A percentile compares a stretch with the other conserved stretches of the same genome.
Conservation (phyloP, 352 stramenopile species). For the Phytophthora cryptogea region DNA sequence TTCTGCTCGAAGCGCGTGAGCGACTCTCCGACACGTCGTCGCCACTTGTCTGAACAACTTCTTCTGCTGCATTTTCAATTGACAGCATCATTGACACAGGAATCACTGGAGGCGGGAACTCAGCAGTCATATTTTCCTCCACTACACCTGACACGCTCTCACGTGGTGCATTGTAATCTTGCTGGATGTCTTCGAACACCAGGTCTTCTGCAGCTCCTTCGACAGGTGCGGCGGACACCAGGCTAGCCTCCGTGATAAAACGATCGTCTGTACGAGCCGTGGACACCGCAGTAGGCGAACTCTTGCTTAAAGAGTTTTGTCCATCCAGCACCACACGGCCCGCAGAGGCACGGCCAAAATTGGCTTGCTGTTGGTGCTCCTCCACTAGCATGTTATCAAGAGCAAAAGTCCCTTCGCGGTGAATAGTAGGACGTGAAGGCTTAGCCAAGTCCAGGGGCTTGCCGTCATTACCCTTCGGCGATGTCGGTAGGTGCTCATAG, state of each 20-base stretch:
- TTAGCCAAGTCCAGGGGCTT: slow-evolving; percentile 9
- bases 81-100: slow-evolving; percentile 18
- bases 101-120: slow-evolving; percentile 14
- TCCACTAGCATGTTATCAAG: slow-evolving; percentile 24
- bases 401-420: slow-evolving; percentile 21
- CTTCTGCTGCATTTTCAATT: neutral
- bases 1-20: slow-evolving; percentile 22
- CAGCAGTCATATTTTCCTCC: slow-evolving; percentile 9
- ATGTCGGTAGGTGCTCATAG: slow-evolving; percentile 29
- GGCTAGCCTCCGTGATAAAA: slow-evolving; percentile 22
- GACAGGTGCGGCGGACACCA: slow-evolving; percentile 19
- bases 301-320: slow-evolving; percentile 14
- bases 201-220: slow-evolving; percentile 23
- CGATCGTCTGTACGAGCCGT: slow-evolving; percentile 19
- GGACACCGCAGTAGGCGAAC: slow-evolving; percentile 3
- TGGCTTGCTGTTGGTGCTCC: slow-evolving; percentile 6
- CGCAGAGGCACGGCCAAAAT: neutral
- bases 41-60: slow-evolving; percentile 28
- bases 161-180: slow-evolving; percentile 4
- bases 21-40: slow-evolving; percentile 28
- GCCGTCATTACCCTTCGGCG: slow-evolving; percentile 9
- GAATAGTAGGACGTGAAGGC: slow-evolving; percentile 13
- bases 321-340: slow-evolving; percentile 11
- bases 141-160: neutral
- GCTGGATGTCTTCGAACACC: slow-evolving; percentile 15